A percentile compares a stretch with the other conserved stretches of the same genome.
Conservation (phyloP, 176 grass and related monocot species). For the Chrysopogon serrulatus region DNA sequence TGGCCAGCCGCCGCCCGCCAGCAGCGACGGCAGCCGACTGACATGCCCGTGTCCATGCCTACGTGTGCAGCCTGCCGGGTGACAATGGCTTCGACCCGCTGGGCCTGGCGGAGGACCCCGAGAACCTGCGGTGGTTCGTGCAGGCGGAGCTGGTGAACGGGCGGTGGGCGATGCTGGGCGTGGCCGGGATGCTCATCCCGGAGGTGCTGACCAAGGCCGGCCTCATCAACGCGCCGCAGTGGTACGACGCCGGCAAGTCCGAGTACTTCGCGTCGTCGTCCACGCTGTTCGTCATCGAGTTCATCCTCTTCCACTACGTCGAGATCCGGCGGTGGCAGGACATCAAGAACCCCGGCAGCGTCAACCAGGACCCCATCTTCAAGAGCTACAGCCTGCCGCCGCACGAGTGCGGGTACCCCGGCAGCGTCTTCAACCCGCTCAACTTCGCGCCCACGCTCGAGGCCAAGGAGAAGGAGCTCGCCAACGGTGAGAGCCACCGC, state of each 20-base stretch:
- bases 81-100: constrained; percentile 87
- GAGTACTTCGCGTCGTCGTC: constrained; percentile 83
- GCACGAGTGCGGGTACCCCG: constrained; percentile 55
- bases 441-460: constrained; percentile 65
- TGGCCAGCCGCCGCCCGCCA: too few relatives aligned
- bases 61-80: constrained; percentile 33
- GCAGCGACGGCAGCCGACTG: neutral
- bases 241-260: constrained; percentile 84
- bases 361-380: constrained; percentile 91
- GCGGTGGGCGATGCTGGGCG: constrained; percentile 92
- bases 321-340: constrained; percentile 89
- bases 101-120: constrained; percentile 75
- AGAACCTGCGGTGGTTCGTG: constrained; percentile 87
- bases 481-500: constrained; percentile 47
- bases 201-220: constrained; percentile 76
- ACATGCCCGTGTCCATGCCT: neutral
- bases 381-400: constrained; percentile 76
- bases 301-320: constrained; percentile 85
- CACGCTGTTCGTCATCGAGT: constrained; percentile 78
- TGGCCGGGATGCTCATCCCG: constrained; percentile 81
- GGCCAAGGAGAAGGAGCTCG: constrained; percentile 81
- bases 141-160: constrained; percentile 86
- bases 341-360: constrained; percentile 76
- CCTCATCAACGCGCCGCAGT: constrained; percentile 58
- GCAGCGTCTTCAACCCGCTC: constrained; percentile 74